phyloP scores from a whole-genome alignment of 805 yeast species.

The Vanderwaltozyma yarrowii region DNA sequence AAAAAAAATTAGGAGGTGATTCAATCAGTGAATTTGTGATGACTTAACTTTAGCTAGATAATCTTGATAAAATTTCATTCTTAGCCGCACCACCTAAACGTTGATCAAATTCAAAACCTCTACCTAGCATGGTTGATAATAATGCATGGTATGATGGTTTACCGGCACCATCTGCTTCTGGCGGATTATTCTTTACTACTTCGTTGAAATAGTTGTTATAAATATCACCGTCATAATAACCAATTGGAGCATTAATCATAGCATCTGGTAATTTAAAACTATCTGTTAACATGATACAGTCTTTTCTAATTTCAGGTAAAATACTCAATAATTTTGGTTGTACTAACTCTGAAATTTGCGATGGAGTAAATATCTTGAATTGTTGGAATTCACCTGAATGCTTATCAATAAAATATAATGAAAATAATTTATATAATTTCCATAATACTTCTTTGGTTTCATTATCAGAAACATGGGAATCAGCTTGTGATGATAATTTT shows the following conservation, averaged over 20 bases:
- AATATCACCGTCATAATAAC: conserved; percentile 71
- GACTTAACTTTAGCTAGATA: conserved; percentile 20
- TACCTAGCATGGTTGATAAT: conserved; percentile 32
- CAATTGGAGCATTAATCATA: conserved; percentile 74
- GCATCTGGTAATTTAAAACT: conserved; percentile 74
- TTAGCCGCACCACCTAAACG: conserved; percentile 28
- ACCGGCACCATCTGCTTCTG: conserved; percentile 40
- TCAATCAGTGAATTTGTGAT: too few relatives aligned
- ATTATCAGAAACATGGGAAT: conserved; percentile 20
- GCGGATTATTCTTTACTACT: conserved; percentile 45
- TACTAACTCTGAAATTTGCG: conserved; percentile 35
- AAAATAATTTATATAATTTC: conserved; percentile 51
- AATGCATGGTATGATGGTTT: conserved; percentile 33
- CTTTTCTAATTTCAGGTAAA: conserved; percentile 46
- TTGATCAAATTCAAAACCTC: conserved; percentile 29
- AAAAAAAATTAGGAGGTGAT: too few relatives aligned
- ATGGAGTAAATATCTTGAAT: conserved; percentile 44
- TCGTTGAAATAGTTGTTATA: conserved; percentile 70
- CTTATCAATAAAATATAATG: conserved; percentile 54
- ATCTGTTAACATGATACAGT: conserved; percentile 72
- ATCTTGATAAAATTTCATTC: conserved; percentile 22
- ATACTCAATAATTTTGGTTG: conserved; percentile 36
- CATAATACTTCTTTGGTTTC: conserved; percentile 39
- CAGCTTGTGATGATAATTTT: conserved; percentile 13
- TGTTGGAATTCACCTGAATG: conserved; percentile 67